Conservation (phyloP, 1,284 basidiomycete species). For the Moesziomyces sp. region DNA sequence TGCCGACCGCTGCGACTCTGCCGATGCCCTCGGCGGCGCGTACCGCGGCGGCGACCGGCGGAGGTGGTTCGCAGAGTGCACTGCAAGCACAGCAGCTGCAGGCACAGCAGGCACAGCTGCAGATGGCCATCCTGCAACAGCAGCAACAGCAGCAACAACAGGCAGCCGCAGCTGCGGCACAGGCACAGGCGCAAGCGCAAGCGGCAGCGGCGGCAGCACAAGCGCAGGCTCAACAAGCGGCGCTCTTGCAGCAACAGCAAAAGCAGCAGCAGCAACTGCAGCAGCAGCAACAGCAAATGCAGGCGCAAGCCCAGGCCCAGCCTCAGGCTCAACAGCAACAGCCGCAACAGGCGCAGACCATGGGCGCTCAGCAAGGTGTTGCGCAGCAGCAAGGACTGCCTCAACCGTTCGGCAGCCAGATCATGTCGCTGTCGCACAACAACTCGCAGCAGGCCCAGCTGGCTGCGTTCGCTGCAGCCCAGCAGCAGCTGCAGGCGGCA, state of each 20-base stretch:
- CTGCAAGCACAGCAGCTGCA: slow-evolving; percentile 41
- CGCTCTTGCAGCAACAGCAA: slow-evolving; percentile 52
- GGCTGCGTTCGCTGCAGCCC: slow-evolving; percentile 41
- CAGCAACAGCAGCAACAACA: slow-evolving; percentile 49
- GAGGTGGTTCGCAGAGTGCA: slow-evolving; percentile 35
- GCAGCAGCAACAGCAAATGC: slow-evolving; percentile 38
- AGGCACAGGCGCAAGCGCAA: slow-evolving; percentile 31
- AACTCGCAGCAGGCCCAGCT: slow-evolving; percentile 45
- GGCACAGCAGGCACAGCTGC: slow-evolving; percentile 38
- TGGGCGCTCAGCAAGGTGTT: slow-evolving; percentile 14
- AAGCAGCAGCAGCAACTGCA: slow-evolving; percentile 54
- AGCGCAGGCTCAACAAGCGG: slow-evolving; percentile 47
- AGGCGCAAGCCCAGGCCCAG: slow-evolving; percentile 22
- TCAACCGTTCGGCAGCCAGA: slow-evolving; percentile 40
- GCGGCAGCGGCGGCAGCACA: slow-evolving; percentile 30
- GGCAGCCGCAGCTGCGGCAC: slow-evolving; percentile 21
- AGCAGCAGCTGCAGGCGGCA: slow-evolving; percentile 48
- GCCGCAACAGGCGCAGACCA: slow-evolving; percentile 10
- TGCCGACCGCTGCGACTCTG: slow-evolving; percentile 21
- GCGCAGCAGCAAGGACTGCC: slow-evolving; percentile 28
- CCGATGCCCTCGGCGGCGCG: slow-evolving; percentile 41
- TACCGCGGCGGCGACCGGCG: slow-evolving; percentile 33
- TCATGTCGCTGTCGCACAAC: slow-evolving; percentile 39
- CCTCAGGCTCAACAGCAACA: slow-evolving; percentile 37
- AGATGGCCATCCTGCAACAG: slow-evolving; percentile 45